These are phyloP conservation scores for Elsinoe perseae DNA, from an alignment of 2,329 filamentous ascomycete species.

Conservation along the genomic window DNA sequence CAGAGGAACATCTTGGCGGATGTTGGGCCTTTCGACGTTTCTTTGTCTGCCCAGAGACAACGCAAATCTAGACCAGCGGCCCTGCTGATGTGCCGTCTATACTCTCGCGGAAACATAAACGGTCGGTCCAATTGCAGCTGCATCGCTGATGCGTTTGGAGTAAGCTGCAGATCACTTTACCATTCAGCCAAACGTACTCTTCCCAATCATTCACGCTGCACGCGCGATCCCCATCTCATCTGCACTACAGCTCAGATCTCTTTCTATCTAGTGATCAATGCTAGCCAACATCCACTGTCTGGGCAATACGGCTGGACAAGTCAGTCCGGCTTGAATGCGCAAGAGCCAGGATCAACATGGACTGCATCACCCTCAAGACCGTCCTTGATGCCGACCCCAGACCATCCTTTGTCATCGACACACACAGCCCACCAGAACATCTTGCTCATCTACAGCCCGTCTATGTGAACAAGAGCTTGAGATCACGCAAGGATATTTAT, in stretches of 20 bases:
- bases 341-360: constrained; percentile 1
- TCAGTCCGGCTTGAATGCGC: not conserved
- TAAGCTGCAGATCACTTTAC: not conserved
- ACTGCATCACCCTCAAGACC: not conserved
- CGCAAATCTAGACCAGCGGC: not conserved
- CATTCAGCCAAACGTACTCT: not conserved
- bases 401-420: constrained; percentile 9
- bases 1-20: not conserved
- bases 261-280: not conserved
- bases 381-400: constrained; percentile 10
- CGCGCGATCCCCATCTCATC: not conserved
- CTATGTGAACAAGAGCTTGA: constrained; percentile 12
- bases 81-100: not conserved
- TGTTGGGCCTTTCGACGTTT: not conserved
- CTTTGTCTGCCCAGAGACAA: not conserved
- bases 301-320: not conserved
- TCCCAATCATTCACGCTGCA: not conserved
- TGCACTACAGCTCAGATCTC: not conserved
- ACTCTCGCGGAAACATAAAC: not conserved
- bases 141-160: not conserved
- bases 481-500: not conserved
- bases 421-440: not conserved
- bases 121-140: not conserved
- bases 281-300: not conserved
- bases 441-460: not conserved